These are phyloP conservation scores for Sporothrix euskadiensis DNA, from an alignment of 2,329 filamentous ascomycete species.

Conservation along the genomic window DNA sequence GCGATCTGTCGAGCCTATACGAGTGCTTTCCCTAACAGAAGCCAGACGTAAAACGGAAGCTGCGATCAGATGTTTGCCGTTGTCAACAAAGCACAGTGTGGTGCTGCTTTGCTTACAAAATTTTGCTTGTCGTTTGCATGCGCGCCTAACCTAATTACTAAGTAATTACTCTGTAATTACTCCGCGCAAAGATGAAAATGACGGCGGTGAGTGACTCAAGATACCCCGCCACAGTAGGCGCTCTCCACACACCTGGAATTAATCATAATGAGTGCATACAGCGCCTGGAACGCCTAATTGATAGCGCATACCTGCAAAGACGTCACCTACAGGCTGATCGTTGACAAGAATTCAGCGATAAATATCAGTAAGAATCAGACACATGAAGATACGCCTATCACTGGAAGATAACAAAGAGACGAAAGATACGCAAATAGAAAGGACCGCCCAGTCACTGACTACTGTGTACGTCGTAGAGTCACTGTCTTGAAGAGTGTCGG, in stretches of 20 bases:
- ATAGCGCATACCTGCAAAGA: neutral
- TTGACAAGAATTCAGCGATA: neutral
- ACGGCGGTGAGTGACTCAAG: constrained; percentile 24
- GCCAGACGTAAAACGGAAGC: neutral
- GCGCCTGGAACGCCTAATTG: neutral
- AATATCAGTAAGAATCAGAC: neutral
- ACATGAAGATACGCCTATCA: neutral
- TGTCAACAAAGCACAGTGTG: constrained; percentile 12
- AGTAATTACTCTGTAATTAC: neutral
- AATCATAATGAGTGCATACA: constrained; percentile 19
- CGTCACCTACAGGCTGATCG: neutral
- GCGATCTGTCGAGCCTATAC: neutral
- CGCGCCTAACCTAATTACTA: constrained; percentile 6
- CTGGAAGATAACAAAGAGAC: neutral
- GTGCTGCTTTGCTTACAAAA: constrained; percentile 9
- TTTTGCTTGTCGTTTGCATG: neutral
- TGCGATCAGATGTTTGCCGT: neutral
- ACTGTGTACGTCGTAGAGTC: neutral
- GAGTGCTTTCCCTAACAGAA: neutral
- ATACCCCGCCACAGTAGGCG: constrained; percentile 17
- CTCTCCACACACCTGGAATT: neutral
- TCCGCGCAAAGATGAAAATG: neutral
- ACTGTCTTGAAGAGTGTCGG: neutral
- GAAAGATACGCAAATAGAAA: neutral
- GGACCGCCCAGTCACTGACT: neutral